Base-by-base conservation (phyloP, 139 green algal genomes). In the Zygnema circumcarinatum region DNA sequence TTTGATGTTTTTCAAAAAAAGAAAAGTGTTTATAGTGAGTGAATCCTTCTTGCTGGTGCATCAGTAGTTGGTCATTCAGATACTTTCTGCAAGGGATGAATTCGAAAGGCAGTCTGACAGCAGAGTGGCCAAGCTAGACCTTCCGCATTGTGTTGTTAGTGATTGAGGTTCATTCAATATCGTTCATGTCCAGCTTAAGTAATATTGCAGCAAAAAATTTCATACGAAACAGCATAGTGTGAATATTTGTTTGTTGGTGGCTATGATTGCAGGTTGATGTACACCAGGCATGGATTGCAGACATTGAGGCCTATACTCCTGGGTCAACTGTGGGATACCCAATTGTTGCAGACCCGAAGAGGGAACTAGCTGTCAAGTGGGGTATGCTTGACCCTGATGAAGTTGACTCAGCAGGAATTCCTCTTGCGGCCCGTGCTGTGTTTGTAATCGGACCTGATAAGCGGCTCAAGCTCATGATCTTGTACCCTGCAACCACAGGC, bases 341-440 rank as follows among this genome's bases (percentile, higher is more conserved):
- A 21, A 96, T 96, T 88, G 92, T 96, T 75, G 85, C 85, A 1
- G 94, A 96, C 80, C 91, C 90, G 0, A 87, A 92, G 25, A 54
- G 93, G 20, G 78, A 92, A 1, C 90, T 96, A 20, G 94, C 94
- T 53, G 90, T 83, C 39, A 79, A 82, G 81, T 94, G 89, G 69
- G 93, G 93, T 39, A 96, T 96, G 92, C 76, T 96, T 54, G 94
- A 96, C 69, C 91, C 94, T n/a, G 94, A 93, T 38, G 94, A 95
- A 82, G 93, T 94, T 81, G 92, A 95, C 72, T 67, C 31, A 31
- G 31, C 76, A 16, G 94, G 94, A 32, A 68, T 94, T 53, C 84
- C 92, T 22, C 79, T 94, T 80, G 94, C 93, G 32, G 93, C 88
- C 21, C 89, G 94, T 21, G 93, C 91, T 3, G 94, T 95, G 0